phyloP scores from a whole-genome alignment of 441 rosid species.

The Aleurites moluccanus region DNA sequence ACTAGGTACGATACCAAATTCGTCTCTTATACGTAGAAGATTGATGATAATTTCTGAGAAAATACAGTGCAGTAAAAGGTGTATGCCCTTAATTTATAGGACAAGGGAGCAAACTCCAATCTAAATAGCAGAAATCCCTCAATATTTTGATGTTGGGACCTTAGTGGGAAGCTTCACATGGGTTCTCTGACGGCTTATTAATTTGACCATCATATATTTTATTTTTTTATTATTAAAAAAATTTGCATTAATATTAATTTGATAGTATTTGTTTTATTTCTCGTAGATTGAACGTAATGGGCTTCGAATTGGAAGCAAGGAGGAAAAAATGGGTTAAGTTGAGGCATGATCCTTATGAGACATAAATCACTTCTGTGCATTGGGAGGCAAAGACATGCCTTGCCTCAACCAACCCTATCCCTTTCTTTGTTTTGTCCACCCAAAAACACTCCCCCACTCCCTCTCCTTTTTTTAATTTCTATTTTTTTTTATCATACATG shows the following conservation, averaged over 20 bases:
- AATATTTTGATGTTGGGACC: slow-evolving; percentile 26
- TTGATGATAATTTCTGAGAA: slow-evolving; percentile 5
- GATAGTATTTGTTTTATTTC: not conserved
- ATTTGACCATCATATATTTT: slow-evolving; percentile 1
- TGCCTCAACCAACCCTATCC: slow-evolving; percentile 9
- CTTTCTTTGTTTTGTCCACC: not conserved
- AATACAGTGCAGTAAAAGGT: slow-evolving; percentile 7
- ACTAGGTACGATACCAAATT: not conserved
- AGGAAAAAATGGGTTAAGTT: slow-evolving; percentile 13
- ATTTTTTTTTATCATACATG: not conserved
- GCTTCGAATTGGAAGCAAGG: slow-evolving; percentile 1
- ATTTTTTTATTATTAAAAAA: too few relatives aligned
- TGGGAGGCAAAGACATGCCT: slow-evolving; percentile 26
- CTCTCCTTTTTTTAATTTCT: not conserved
- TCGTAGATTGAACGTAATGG: slow-evolving; percentile 12
- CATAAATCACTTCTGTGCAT: slow-evolving; percentile 4
- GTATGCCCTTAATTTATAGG: slow-evolving; percentile 21
- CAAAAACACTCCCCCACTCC: too few relatives aligned
- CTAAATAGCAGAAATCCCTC: slow-evolving; percentile 14
- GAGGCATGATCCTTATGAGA: slow-evolving; percentile 7
- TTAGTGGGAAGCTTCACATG: slow-evolving; percentile 35
- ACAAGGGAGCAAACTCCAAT: slow-evolving; percentile 32
- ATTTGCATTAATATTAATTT: not conserved
- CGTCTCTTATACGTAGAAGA: not conserved
- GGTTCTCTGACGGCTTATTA: slow-evolving; percentile 23